These are phyloP conservation scores for Tetrahymena malaccensis DNA, from an alignment of 73 alveolate species.

Conservation along the genomic window DNA sequence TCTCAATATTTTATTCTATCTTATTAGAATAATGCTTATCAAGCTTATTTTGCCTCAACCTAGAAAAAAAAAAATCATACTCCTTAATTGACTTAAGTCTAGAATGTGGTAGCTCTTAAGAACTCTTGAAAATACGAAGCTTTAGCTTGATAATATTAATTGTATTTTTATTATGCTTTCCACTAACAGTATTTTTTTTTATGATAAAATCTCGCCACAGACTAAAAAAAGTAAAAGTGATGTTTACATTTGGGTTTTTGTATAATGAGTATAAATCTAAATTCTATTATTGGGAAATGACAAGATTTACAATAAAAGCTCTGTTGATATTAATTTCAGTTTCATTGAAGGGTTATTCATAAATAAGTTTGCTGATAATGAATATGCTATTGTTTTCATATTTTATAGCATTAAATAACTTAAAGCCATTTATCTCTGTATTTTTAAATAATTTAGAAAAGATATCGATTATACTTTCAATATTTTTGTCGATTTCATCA, in stretches of 20 bases:
- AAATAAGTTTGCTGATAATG: too few relatives aligned
- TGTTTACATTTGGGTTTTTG: background rate
- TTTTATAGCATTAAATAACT: background rate
- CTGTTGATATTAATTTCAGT: too few relatives aligned
- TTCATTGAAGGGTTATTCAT: background rate
- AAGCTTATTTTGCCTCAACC: background rate
- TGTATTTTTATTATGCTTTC: background rate
- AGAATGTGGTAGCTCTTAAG: background rate
- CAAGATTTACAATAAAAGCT: too few relatives aligned
- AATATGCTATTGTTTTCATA: background rate
- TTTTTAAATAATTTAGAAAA: background rate
- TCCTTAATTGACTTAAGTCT: background rate
- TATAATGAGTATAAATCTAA: too few relatives aligned
- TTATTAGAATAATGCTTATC: background rate
- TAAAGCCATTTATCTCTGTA: background rate
- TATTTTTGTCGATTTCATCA: background rate
- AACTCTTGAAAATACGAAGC: too few relatives aligned
- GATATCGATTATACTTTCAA: background rate
- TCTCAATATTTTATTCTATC: background rate
- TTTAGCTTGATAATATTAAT: background rate
- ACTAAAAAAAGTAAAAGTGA: background rate
- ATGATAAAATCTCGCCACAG: background rate
- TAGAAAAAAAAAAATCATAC: background rate
- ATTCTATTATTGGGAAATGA: background rate
- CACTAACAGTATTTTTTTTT: background rate